Evolutionary conservation across 345 rosid genomes (phyloP).

Genomic region (Orychophragmus violaceus): DNA sequence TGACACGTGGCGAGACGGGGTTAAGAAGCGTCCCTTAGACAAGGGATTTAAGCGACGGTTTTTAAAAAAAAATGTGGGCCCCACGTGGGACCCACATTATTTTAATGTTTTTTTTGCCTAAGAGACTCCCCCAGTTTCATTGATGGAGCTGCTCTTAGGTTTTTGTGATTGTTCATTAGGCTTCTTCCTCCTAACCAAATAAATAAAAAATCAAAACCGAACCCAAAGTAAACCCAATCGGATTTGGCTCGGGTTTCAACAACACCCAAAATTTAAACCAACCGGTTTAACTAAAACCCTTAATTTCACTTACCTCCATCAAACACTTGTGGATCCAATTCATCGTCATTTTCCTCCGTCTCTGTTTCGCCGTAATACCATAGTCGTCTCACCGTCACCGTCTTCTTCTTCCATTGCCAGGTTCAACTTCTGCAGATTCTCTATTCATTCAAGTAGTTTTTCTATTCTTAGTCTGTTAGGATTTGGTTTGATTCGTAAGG

Average conservation of each 20-base stretch:
- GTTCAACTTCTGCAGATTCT: slow-evolving; percentile 1
- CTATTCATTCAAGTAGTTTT: neutral
- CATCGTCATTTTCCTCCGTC: slow-evolving; percentile 8
- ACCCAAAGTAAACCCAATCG: neutral
- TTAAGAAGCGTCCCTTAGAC: no score
- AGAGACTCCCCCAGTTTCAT: no score
- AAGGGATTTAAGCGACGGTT: no score
- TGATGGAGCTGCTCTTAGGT: no score
- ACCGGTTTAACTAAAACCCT: slow-evolving; percentile 25
- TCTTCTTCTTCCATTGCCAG: slow-evolving; percentile 15
- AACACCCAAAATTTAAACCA: neutral
- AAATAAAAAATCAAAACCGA: neutral
- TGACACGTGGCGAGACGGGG: no score
- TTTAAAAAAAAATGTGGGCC: no score
- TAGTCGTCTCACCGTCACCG: slow-evolving; percentile 12
- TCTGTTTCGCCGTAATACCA: neutral
- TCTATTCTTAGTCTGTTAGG: neutral
- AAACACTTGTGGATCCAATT: neutral
- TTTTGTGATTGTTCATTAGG: neutral
- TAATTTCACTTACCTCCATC: neutral
- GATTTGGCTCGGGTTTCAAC: neutral
- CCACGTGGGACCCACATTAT: no score
- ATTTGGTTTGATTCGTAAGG: neutral
- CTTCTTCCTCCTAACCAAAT: neutral
- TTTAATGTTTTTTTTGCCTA: no score